Evolutionary conservation across 2,329 filamentous ascomycete species (phyloP), one percentile per base, ranked within the genome.

Genomic region (Nemania serpens): DNA sequence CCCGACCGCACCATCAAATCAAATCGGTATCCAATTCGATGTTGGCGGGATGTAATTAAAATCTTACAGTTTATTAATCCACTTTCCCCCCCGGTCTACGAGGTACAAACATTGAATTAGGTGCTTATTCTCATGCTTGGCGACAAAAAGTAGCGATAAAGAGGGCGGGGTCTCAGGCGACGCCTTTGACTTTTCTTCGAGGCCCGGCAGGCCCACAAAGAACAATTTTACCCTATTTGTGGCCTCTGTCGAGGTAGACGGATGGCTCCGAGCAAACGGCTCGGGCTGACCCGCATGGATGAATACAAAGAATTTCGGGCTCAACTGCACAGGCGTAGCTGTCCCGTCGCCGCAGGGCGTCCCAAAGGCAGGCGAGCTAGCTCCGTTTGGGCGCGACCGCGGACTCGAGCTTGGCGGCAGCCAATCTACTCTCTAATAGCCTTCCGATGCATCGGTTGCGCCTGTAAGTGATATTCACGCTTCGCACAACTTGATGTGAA

Each of bases 381-480:
- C 81, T 2, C 82, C 82, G 1, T 61, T 76, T 1, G 82, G 84
- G 65, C 75, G 76, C 33, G 78, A 81, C 43, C 70, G 77, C 33
- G 77, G 76, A 67, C 69, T 84, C 41, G 69, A 70, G 6, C 71
- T 82, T 25, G 79, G 77, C 12, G 73, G 76, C n/a, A 80, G 81
- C 0, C 76, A 71, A 54, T 78, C 75, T 12, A 75, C 79, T 2
- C 67, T 84, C 15, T n/a, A n/a, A 75, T 84, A 10, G 84, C 18
- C 84, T 85, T 66, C 65, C 79, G 82, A 10, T 85, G 82, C 53
- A 82, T 84, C 12, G 82, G 82, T 6, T 84, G 82, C 70, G 82
- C 82, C 7, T 84, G 82, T 84, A 76, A 63, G 81, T 48, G 7
- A 5, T 15, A 6, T 36, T 43, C 33, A 42, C 22, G 15, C n/a